phyloP scores from a whole-genome alignment of 2,329 filamentous ascomycete species.

The Chaetomiaceae sp. region DNA sequence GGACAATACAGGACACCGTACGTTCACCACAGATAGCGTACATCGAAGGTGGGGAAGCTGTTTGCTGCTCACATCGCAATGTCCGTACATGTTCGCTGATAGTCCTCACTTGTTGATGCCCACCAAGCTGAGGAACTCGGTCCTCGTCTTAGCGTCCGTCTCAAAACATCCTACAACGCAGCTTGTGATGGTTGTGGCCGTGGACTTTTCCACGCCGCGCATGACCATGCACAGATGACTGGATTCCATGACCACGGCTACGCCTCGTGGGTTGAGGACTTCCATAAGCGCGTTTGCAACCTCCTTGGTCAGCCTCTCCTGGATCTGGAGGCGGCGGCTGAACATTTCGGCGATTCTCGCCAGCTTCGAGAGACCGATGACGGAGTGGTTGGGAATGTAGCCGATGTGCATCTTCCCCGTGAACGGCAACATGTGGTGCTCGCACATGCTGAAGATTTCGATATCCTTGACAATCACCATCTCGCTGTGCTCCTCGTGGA shows the following conservation, averaged over 20 bases:
- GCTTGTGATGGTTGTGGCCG: slow-evolving; percentile 84
- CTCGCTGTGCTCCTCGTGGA: slow-evolving; percentile 94
- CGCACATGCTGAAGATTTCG: slow-evolving; percentile 88
- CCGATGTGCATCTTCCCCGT: slow-evolving; percentile 99
- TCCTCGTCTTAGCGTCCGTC: slow-evolving; percentile 84
- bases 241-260: slow-evolving; percentile 96
- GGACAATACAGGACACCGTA: too few species aligned
- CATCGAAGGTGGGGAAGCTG: too few species aligned
- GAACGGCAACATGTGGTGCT: slow-evolving; percentile 96
- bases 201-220: slow-evolving; percentile 93
- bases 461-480: slow-evolving; percentile 98
- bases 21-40: too few species aligned
- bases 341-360: slow-evolving; percentile 97
- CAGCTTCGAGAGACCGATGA: slow-evolving; percentile 93
- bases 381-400: slow-evolving; percentile 86
- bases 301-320: slow-evolving; percentile 93
- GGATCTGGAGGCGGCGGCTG: slow-evolving; percentile 84
- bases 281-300: slow-evolving; percentile 94
- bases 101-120: slow-evolving; percentile 47
- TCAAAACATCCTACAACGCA: slow-evolving; percentile 97
- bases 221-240: slow-evolving; percentile 98
- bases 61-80: too few species aligned
- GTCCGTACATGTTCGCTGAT: too few species aligned
- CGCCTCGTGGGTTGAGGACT: slow-evolving; percentile 86
- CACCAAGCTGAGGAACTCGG: slow-evolving; percentile 85